Percentiles rank a stretch among this genome's conserved stretches.
These are phyloP conservation scores for Aethionema arabicum DNA, from an alignment of 345 rosid genomes.

Conservation along the genomic window DNA sequence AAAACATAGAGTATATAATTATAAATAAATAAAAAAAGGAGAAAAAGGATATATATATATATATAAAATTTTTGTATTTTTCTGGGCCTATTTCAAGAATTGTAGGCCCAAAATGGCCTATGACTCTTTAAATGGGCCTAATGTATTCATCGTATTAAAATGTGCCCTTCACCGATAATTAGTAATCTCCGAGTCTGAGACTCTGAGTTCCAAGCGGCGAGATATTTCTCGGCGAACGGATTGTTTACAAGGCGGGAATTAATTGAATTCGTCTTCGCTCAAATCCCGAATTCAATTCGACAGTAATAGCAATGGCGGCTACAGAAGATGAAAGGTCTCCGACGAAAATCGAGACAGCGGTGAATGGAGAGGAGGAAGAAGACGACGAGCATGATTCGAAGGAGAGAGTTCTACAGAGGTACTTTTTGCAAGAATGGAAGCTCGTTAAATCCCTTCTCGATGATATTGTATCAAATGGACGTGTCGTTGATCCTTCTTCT, in stretches of 20 bases:
- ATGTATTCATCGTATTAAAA: neutral
- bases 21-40: too few relatives aligned
- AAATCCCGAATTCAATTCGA: neutral
- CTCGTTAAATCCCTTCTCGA: slow-evolving; percentile 73
- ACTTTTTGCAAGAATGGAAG: slow-evolving; percentile 86
- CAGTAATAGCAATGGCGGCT: slow-evolving; percentile 34
- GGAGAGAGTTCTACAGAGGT: slow-evolving; percentile 68
- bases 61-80: too few relatives aligned
- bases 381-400: slow-evolving; percentile 79
- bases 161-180: slow-evolving; percentile 14
- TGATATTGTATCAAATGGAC: slow-evolving; percentile 59
- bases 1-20: too few relatives aligned
- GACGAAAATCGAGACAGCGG: slow-evolving; percentile 26
- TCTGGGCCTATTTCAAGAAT: too few relatives aligned
- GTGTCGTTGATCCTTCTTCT: slow-evolving; percentile 58
- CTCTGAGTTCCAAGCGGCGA: neutral
- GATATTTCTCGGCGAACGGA: slow-evolving; percentile 23
- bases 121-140: slow-evolving; percentile 11
- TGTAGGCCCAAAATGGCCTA: neutral
- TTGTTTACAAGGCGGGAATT: slow-evolving; percentile 20
- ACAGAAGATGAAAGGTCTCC: slow-evolving; percentile 27
- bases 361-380: slow-evolving; percentile 42
- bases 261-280: slow-evolving; percentile 3
- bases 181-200: neutral
- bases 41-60: too few relatives aligned